Evolutionary conservation across 768 basidiomycete genomes (phyloP).

Genomic region (Flagelloscypha sp.): DNA sequence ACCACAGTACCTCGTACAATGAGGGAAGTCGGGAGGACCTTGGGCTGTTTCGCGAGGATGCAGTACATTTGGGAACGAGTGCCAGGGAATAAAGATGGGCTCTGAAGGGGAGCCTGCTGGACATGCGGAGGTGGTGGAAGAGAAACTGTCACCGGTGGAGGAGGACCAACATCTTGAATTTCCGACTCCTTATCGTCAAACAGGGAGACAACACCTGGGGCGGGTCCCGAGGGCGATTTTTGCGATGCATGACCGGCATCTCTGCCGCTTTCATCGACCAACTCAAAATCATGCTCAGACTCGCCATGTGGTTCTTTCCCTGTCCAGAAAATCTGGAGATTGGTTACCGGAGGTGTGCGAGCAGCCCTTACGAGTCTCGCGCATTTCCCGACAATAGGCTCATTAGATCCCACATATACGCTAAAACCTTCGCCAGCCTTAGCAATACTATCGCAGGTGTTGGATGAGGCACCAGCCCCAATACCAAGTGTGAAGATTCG

Average conservation of each 20-base stretch:
- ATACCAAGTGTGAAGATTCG: conserved; percentile 57
- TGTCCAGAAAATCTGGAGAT: conserved; percentile 47
- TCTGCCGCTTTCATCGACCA: no score
- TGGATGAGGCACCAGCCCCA: conserved; percentile 40
- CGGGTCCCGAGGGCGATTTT: conserved; percentile 10
- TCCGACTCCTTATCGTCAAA: no score
- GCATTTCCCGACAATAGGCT: conserved; percentile 42
- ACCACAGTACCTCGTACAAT: conserved; percentile 25
- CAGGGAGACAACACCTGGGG: no score
- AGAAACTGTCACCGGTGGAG: conserved; percentile 14
- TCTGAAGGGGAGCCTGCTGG: conserved; percentile 27
- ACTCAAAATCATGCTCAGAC: no score
- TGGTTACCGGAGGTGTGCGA: conserved; percentile 34
- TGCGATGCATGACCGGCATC: conserved; percentile 24
- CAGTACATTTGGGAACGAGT: conserved; percentile 26
- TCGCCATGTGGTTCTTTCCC: no score
- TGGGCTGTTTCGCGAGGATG: conserved; percentile 22
- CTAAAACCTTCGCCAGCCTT: conserved; percentile 42
- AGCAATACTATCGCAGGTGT: conserved; percentile 47
- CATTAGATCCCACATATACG: conserved; percentile 36
- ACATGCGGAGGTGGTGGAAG: conserved; percentile 20
- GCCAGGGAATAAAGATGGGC: conserved; percentile 27
- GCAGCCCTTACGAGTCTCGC: conserved; percentile 44
- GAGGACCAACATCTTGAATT: no score
- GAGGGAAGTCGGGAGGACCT: conserved; percentile 23